Percentiles rank a stretch among this genome's conserved stretches.
These are phyloP conservation scores for Bacidia rubella DNA, from an alignment of 495 filamentous ascomycete genomes.

Conservation along the genomic window DNA sequence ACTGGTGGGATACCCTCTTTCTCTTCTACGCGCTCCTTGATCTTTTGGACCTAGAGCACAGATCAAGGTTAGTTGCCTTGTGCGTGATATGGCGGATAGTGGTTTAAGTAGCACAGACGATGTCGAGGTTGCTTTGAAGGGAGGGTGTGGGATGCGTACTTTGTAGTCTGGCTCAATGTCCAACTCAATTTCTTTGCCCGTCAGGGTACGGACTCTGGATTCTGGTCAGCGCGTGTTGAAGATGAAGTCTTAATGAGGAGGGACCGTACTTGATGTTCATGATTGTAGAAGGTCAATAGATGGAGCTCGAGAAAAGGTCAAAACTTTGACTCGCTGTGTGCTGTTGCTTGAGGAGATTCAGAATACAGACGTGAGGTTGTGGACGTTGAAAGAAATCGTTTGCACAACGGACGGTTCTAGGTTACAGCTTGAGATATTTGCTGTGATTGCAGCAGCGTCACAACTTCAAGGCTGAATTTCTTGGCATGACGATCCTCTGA, in stretches of 20 bases:
- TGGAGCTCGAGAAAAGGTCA: too few relatives aligned
- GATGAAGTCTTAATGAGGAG: neutral
- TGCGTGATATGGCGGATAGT: neutral
- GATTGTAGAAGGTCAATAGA: conserved; percentile 2
- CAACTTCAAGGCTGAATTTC: too few relatives aligned
- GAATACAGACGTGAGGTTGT: too few relatives aligned
- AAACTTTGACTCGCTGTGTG: too few relatives aligned
- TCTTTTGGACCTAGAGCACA: conserved; percentile 58
- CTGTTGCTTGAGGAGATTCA: too few relatives aligned
- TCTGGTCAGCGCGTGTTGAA: neutral
- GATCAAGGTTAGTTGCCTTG: neutral
- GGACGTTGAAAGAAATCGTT: too few relatives aligned
- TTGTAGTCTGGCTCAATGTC: conserved; percentile 91
- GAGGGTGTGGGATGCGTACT: conserved; percentile 32
- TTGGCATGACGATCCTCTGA: too few relatives aligned
- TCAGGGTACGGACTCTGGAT: conserved; percentile 87
- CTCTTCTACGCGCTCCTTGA: conserved; percentile 98
- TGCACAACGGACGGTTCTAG: too few relatives aligned
- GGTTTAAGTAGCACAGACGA: neutral
- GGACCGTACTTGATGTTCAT: conserved; percentile 15
- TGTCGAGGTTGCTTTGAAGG: neutral
- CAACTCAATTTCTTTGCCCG: conserved; percentile 96
- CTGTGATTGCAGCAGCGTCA: too few relatives aligned
- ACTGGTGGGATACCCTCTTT: conserved; percentile 97
- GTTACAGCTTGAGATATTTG: too few relatives aligned